Conservation (phyloP, 148 eudicot species). For the Cornus suecica region DNA sequence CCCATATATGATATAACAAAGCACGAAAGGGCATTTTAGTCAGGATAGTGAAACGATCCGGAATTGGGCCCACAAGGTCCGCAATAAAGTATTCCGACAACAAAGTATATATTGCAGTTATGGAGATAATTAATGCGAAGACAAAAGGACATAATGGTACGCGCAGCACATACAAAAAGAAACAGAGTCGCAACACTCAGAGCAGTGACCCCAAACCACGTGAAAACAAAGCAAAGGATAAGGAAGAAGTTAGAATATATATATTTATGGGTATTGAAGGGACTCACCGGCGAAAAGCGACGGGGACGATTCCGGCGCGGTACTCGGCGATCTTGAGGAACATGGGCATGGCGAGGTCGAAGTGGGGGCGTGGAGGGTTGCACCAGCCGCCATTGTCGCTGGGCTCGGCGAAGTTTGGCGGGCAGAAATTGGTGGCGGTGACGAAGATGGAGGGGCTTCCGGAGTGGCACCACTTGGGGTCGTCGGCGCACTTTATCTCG, state of each 20-base stretch:
- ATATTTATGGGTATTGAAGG: neutral
- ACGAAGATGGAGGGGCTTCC: conserved; percentile 49
- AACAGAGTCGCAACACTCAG: neutral
- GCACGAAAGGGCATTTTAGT: neutral
- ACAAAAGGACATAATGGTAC: too few relatives aligned
- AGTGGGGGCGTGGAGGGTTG: conserved; percentile 55
- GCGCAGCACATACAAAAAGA: too few relatives aligned
- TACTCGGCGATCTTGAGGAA: conserved; percentile 55
- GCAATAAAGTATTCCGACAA: too few relatives aligned
- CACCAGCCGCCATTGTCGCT: conserved; percentile 63
- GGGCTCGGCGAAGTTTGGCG: conserved; percentile 43
- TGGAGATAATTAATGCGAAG: too few relatives aligned
- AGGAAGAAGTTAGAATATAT: neutral
- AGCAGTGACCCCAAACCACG: neutral
- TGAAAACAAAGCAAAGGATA: conserved; percentile 1
- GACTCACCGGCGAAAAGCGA: conserved; percentile 28
- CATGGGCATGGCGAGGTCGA: conserved; percentile 64
- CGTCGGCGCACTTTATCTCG: conserved; percentile 42
- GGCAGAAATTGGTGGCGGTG: conserved; percentile 59
- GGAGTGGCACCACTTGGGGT: conserved; percentile 41
- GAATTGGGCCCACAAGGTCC: neutral
- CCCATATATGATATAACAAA: too few relatives aligned
- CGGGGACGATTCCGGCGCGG: conserved; percentile 55
- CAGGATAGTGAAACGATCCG: neutral
- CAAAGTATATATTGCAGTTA: too few relatives aligned